Evolutionary conservation across 1,139 yeast species (phyloP).

Genomic region (Magnusiomyces clavatus): DNA sequence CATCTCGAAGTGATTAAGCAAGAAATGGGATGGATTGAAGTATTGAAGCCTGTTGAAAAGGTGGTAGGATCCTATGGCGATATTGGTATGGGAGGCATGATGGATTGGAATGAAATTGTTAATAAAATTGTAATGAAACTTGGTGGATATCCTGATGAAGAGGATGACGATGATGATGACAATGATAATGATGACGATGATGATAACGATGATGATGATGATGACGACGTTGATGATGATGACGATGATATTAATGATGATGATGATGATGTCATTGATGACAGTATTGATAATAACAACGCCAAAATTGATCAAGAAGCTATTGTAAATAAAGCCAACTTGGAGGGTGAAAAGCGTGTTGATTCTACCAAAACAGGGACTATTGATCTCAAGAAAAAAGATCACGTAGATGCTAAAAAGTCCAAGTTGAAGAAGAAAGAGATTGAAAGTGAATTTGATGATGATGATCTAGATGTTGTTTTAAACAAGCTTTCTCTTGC

Average conservation of each 20-base stretch:
- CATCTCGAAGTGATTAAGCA: constrained; percentile 69
- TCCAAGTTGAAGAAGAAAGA: constrained; percentile 4
- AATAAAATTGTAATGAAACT: constrained; percentile 72
- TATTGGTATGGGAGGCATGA: constrained; percentile 96
- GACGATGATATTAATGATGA: constrained; percentile 40
- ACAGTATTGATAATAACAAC: constrained; percentile 28
- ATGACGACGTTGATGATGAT: constrained; percentile 33
- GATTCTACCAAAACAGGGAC: background rate
- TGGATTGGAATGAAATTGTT: constrained; percentile 91
- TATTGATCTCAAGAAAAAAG: constrained; percentile 16
- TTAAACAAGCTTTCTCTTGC: constrained; percentile 17
- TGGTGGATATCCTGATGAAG: constrained; percentile 89
- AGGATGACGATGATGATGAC: constrained; percentile 66
- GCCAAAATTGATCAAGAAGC: constrained; percentile 31
- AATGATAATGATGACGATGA: constrained; percentile 48
- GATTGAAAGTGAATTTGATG: constrained; percentile 14
- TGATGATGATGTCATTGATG: constrained; percentile 34
- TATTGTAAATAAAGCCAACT: background rate
- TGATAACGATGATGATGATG: constrained; percentile 38
- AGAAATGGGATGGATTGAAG: constrained; percentile 88
- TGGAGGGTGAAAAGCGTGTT: background rate
- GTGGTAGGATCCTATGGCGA: constrained; percentile 91
- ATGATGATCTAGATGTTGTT: constrained; percentile 15
- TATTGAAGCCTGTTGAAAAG: constrained; percentile 85
- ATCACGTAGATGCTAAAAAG: background rate